phyloP scores from a whole-genome alignment of 192 early-diverging fungal species.

The Dissophora globulifera region DNA sequence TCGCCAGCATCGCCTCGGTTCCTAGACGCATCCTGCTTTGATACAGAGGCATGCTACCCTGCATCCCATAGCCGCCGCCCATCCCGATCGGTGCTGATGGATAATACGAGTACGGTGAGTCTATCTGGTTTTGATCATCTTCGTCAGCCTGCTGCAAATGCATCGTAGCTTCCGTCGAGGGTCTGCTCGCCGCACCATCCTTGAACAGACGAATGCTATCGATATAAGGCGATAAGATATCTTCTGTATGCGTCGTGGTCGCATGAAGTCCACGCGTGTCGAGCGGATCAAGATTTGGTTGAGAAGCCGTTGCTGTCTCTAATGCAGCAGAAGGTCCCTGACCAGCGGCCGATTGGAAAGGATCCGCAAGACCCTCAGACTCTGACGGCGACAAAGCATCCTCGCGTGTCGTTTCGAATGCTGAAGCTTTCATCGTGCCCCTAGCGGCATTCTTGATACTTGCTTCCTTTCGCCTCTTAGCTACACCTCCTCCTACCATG shows the following conservation, averaged over 20 bases:
- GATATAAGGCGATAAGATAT: conserved; percentile 35
- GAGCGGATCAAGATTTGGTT: too few relatives aligned
- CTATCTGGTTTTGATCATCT: too few relatives aligned
- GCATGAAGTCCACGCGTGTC: conserved; percentile 3
- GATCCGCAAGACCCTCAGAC: background rate
- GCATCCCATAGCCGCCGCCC: conserved; percentile 5
- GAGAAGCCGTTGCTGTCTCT: conserved; percentile 5
- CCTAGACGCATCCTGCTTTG: conserved; percentile 1
- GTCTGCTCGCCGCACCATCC: too few relatives aligned
- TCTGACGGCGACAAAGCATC: conserved; percentile 7
- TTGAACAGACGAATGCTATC: conserved; percentile 35
- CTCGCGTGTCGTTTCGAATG: background rate
- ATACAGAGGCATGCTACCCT: conserved; percentile 24
- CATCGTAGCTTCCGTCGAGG: too few relatives aligned
- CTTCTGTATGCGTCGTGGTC: background rate
- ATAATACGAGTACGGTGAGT: conserved; percentile 24
- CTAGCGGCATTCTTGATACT: too few relatives aligned
- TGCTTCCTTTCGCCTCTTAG: conserved; percentile 15
- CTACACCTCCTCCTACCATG: conserved; percentile 23
- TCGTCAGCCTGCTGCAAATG: too few relatives aligned
- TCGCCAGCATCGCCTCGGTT: conserved; percentile 26
- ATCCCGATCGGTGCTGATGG: conserved; percentile 26
- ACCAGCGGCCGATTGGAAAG: background rate
- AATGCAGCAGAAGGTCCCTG: background rate
- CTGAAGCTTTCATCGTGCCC: background rate